Conservation (phyloP, 768 basidiomycete species). For the Mycena amicta region DNA sequence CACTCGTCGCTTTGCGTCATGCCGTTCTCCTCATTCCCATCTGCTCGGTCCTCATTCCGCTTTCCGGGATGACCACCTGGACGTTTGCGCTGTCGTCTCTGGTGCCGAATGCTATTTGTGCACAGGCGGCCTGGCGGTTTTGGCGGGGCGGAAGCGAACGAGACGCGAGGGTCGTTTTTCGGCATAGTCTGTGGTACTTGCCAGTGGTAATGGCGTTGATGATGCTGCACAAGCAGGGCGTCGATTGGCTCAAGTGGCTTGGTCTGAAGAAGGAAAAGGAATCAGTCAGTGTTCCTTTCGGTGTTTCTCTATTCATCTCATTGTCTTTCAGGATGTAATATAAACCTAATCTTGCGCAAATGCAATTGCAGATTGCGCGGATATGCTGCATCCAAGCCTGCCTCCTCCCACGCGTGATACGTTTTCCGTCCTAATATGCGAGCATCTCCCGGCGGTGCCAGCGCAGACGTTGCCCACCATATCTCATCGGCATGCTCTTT, state of each 20-base stretch:
- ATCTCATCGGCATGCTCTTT: background rate
- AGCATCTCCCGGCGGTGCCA: background rate
- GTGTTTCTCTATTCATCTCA: background rate
- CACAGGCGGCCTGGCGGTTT: constrained; percentile 72
- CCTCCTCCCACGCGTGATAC: background rate
- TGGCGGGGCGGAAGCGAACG: constrained; percentile 74
- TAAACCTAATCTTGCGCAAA: background rate
- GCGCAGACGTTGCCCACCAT: background rate
- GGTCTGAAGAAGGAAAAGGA: constrained; percentile 39
- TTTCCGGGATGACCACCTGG: constrained; percentile 95
- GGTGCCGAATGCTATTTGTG: constrained; percentile 73
- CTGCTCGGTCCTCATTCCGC: constrained; percentile 77
- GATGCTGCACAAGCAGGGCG: constrained; percentile 92
- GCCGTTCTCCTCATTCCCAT: constrained; percentile 74
- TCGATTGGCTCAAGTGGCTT: constrained; percentile 74
- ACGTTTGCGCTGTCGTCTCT: constrained; percentile 78
- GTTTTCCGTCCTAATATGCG: background rate
- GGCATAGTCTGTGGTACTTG: constrained; percentile 85
- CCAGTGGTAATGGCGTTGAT: constrained; percentile 88
- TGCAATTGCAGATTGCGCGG: background rate
- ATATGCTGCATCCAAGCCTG: background rate
- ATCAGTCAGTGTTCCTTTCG: background rate
- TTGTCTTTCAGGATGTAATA: background rate
- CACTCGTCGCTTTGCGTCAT: constrained; percentile 85
- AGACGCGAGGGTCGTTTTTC: constrained; percentile 76